Evolutionary conservation across 2,329 filamentous ascomycete species (phyloP), one percentile per base, ranked within the genome.

Genomic region (Tolypocladium cylindrosporum): DNA sequence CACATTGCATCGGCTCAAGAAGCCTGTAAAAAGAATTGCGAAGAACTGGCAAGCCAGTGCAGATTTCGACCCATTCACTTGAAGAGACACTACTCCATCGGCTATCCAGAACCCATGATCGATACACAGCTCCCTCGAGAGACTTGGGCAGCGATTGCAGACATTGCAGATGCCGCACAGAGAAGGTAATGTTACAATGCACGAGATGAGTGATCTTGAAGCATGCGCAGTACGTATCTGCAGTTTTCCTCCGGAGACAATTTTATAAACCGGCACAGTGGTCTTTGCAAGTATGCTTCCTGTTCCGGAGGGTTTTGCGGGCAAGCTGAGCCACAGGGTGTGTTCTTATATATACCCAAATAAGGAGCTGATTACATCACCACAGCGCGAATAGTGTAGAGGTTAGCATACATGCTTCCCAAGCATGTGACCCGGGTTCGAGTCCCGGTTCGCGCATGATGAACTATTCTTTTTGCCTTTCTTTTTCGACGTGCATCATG

Each of bases 391-490:
- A 62, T 72, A 68, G 71, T 72, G 69, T 72, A 72, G 62, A 59
- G 71, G 71, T 68, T 72, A 72, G 71, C 69, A 72, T 72, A 60
- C 68, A 63, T 68, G 70, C 70, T 71, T 72, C 71, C 71, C 70
- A 72, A 68, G 69, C 68, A 66, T 64, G 68, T 60, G 69, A 67
- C 62, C 63, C 63, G 71, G 65, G 71, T 72, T 72, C 71, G 71
- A 72, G 63, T 69, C 71, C 66, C 71, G 63, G 66, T 63, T 65
- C 61, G 64, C 66, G 70, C 67, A 72, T 42, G 3, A 37, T 5
- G 19, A 51, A 4, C 7, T 13, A 3, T 36, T 27, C 10, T 52
- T 52, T 45, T 52, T 36, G 14, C 37, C 9, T 42, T 57, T 65
- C 24, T 19, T 42, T 57, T 34, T 63, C 58, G 39, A 11, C 31